Conservation (phyloP, 2,329 filamentous ascomycete species). For the Botryotinia globosa region DNA sequence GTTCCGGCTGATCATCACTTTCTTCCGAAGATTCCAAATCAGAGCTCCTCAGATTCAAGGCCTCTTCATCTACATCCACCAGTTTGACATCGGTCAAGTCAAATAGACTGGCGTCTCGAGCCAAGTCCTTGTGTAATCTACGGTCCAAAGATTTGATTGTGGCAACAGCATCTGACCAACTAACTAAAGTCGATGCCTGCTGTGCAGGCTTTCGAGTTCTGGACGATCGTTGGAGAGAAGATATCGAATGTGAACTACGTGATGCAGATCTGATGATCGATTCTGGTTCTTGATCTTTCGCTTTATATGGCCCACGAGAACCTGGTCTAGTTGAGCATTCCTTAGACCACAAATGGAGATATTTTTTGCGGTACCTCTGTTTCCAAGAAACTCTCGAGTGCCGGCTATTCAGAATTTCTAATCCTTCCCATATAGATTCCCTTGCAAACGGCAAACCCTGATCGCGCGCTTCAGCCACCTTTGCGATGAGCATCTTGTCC, state of each 20-base stretch:
- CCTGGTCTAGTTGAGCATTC: neutral
- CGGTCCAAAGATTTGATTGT: constrained; percentile 34
- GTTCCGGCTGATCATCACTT: constrained; percentile 6
- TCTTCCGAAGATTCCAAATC: neutral
- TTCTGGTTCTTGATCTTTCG: neutral
- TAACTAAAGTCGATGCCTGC: constrained; percentile 32
- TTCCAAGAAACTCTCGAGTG: constrained; percentile 25
- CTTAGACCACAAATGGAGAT: constrained; percentile 15
- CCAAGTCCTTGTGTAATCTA: constrained; percentile 32
- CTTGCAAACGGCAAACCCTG: constrained; percentile 22
- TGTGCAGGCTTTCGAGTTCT: constrained; percentile 31
- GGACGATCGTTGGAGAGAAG: constrained; percentile 21
- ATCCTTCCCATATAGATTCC: constrained; percentile 28
- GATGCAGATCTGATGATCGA: neutral
- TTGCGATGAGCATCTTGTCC: constrained; percentile 32
- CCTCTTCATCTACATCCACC: constrained; percentile 1
- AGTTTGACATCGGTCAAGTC: constrained; percentile 21
- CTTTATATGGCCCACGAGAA: neutral
- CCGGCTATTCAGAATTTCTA: constrained; percentile 27
- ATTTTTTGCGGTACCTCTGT: neutral
- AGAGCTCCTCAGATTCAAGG: neutral
- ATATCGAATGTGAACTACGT: neutral
- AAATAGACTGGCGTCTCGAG: constrained; percentile 28
- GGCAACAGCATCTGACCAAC: constrained; percentile 36
- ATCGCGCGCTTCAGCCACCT: constrained; percentile 26